These are phyloP conservation scores for Yarrowia alimentaria DNA, from an alignment of 805 yeast species.

Conservation along the genomic window DNA sequence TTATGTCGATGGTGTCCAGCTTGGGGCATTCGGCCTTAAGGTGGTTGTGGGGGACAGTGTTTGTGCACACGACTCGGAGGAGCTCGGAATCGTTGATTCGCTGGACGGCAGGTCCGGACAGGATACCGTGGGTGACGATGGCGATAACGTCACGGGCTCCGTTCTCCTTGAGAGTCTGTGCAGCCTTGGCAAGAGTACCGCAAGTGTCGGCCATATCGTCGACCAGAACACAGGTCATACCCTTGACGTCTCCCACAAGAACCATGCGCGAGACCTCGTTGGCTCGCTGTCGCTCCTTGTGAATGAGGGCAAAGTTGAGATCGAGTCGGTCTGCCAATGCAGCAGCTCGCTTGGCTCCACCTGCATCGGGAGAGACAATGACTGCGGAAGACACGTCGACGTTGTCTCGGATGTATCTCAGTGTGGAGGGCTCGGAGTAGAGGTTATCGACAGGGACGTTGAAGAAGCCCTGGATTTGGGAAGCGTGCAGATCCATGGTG, in stretches of 20 bases:
- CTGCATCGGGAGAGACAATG: slow-evolving; percentile 96
- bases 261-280: slow-evolving; percentile 96
- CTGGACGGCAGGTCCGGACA: slow-evolving; percentile 78
- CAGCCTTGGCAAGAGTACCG: slow-evolving; percentile 94
- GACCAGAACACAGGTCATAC: slow-evolving; percentile 77
- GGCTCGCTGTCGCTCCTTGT: slow-evolving; percentile 92
- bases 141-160: slow-evolving; percentile 87
- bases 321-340: slow-evolving; percentile 89
- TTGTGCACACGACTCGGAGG: slow-evolving; percentile 80
- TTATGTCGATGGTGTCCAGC: slow-evolving; percentile 77
- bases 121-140: slow-evolving; percentile 92
- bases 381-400: slow-evolving; percentile 59
- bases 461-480: slow-evolving; percentile 97
- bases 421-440: slow-evolving; percentile 90
- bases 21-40: slow-evolving; percentile 59
- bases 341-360: slow-evolving; percentile 98
- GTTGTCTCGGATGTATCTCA: slow-evolving; percentile 72
- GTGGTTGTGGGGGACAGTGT: slow-evolving; percentile 81
- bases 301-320: slow-evolving; percentile 90
- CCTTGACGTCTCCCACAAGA: slow-evolving; percentile 87
- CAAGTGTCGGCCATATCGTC: slow-evolving; percentile 99
- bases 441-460: slow-evolving; percentile 92
- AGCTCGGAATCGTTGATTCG: slow-evolving; percentile 67
- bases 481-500: slow-evolving; percentile 95
- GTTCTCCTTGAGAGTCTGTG: slow-evolving; percentile 75